Evolutionary conservation across 768 basidiomycete species (phyloP), one percentile per base, ranked within the genome.

Genomic region (Hygrophoropsis aurantiaca): DNA sequence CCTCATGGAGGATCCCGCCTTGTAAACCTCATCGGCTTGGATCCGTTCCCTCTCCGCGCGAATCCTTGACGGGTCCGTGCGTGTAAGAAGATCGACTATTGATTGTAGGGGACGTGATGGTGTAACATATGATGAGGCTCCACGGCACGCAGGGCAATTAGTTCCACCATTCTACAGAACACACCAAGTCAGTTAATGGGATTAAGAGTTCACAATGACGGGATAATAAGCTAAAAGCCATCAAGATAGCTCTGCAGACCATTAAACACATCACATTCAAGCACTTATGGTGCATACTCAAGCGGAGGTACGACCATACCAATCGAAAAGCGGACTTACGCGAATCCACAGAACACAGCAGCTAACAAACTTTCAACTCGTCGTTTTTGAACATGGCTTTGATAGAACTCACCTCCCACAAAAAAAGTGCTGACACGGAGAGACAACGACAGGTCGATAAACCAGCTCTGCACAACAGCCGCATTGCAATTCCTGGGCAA

Each of bases 401-500:
- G 7, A 39, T 9, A 11, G 27, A 40, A 56, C 69, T 49, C 66
- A 90, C 88, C 90, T 90, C 65, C 90, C 90, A 58, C 90, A 93
- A 61, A 91, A 92, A 74, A 87, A 90, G 73, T 93, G 90, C 56
- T 91, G 87, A 63, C 90, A 93, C 24, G 90, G 90, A 27, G 78
- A 74, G 42, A 93, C 87, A 23, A 90, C 71, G 13, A 93, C 90
- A 3, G 90, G 90, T 50, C 80, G 74, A 66, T 93, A 90, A 49
- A 87, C 83, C 35, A 93, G 73, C 48, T 81, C 90, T 15, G 87
- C 78, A 65, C 90, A 93, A 61, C 90, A 92, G 18, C 87, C 90
- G 56, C 90, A 93, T 54, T 89, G 84, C 33, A 92, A 75, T 61
- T 91, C 89, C 58, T 86, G 75, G 21, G 75, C 79, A 44, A 90